Percentiles rank a stretch among this genome's conserved stretches.
These are phyloP conservation scores for Apiospora arundinis DNA, from an alignment of 2,329 filamentous ascomycete genomes.

Conservation along the genomic window DNA sequence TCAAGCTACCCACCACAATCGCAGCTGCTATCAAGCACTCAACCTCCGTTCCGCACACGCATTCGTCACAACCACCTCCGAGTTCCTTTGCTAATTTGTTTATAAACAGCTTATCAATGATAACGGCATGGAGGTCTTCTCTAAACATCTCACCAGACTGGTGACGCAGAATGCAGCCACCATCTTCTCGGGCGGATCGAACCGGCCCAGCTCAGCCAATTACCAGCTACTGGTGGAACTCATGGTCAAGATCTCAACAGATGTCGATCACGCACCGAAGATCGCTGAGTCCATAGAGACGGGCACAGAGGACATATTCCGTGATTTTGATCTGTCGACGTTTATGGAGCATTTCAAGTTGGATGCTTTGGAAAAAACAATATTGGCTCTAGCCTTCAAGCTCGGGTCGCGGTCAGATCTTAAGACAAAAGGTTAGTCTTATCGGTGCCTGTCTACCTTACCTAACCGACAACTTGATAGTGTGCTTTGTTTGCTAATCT, in stretches of 20 bases:
- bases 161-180: constrained; percentile 89
- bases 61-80: not conserved
- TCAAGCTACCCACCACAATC: not conserved
- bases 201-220: constrained; percentile 71
- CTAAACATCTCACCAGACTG: constrained; percentile 92
- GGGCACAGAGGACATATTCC: constrained; percentile 89
- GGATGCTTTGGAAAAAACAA: constrained; percentile 84
- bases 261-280: constrained; percentile 82
- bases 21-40: not conserved
- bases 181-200: constrained; percentile 74
- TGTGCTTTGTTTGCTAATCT: constrained; percentile 16
- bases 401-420: constrained; percentile 80
- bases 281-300: constrained; percentile 94
- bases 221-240: constrained; percentile 84
- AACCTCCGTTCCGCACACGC: not conserved
- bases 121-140: constrained; percentile 98
- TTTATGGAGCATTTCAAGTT: constrained; percentile 97
- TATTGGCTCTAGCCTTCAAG: constrained; percentile 89
- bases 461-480: not conserved
- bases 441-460: constrained; percentile 25
- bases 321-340: constrained; percentile 93
- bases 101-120: constrained; percentile 82
- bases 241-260: constrained; percentile 83
- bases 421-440: constrained; percentile 79
- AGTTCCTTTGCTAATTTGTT: not conserved